Evolutionary conservation across 345 rosid species (phyloP).

Genomic region (Euphorbia peplus): DNA sequence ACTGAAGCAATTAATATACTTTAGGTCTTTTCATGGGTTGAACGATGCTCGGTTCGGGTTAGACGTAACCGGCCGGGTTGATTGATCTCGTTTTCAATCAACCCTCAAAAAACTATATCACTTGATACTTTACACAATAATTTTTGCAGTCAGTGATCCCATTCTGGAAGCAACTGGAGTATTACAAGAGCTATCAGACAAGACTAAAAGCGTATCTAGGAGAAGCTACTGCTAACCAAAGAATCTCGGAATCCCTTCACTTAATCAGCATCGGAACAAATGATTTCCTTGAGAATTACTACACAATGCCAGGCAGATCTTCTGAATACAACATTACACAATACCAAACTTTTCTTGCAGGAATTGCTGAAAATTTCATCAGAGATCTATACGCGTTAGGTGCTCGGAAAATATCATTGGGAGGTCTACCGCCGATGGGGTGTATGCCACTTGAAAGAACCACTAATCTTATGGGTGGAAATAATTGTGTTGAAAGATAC

Average conservation of each 20-base stretch:
- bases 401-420: slow-evolving; percentile 47
- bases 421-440: slow-evolving; percentile 70
- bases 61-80: too few species aligned
- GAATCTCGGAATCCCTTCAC: slow-evolving; percentile 38
- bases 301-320: slow-evolving; percentile 29
- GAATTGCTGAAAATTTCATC: slow-evolving; percentile 34
- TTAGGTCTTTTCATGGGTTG: too few species aligned
- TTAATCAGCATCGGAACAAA: slow-evolving; percentile 62
- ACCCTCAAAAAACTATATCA: too few species aligned
- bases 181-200: slow-evolving; percentile 45
- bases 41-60: too few species aligned
- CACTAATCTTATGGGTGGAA: slow-evolving; percentile 31
- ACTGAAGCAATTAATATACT: too few species aligned
- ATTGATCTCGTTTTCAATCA: too few species aligned
- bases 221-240: slow-evolving; percentile 24
- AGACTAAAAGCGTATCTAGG: slow-evolving; percentile 44
- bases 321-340: slow-evolving; percentile 31
- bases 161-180: slow-evolving; percentile 51
- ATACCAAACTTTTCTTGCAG: slow-evolving; percentile 48
- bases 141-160: slow-evolving; percentile 60
- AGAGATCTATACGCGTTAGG: slow-evolving; percentile 42
- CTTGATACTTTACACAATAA: too few species aligned
- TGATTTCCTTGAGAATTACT: slow-evolving; percentile 66
- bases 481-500: slow-evolving; percentile 37
- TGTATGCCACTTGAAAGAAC: slow-evolving; percentile 65